Conservation (phyloP, 352 stramenopile genomes). For the Phytopythium helicoides region DNA sequence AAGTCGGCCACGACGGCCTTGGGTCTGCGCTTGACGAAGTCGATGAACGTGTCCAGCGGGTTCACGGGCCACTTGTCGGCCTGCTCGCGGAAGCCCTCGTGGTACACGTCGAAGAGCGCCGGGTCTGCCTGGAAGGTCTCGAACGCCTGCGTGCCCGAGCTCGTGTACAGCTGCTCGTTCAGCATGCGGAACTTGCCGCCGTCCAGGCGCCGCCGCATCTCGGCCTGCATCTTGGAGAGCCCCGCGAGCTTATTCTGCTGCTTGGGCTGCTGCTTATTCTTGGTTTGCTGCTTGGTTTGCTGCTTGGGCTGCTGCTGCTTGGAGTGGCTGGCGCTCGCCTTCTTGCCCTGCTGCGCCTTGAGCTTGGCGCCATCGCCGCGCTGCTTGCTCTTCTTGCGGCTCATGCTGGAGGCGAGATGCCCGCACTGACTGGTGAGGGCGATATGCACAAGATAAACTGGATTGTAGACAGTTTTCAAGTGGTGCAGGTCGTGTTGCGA, state of each 20-base stretch:
- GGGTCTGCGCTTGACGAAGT: constrained; percentile 86
- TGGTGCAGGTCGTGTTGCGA: too few species aligned
- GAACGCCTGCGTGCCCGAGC: constrained; percentile 88
- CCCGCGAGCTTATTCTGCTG: constrained; percentile 21
- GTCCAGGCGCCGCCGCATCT: constrained; percentile 89
- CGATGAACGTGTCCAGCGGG: constrained; percentile 96
- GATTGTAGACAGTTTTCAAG: too few species aligned
- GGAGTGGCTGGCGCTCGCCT: constrained; percentile 18
- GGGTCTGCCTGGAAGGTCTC: constrained; percentile 92
- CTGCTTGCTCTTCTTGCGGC: too few species aligned
- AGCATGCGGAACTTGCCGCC: constrained; percentile 97
- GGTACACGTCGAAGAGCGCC: constrained; percentile 97
- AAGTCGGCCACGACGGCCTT: constrained; percentile 95
- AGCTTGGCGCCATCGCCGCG: too few species aligned
- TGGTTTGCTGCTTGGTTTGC: too few species aligned
- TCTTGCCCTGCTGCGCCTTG: constrained; percentile 19
- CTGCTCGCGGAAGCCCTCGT: constrained; percentile 98
- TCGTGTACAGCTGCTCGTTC: constrained; percentile 99
- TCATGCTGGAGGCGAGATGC: too few species aligned
- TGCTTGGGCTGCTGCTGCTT: constrained; percentile 22
- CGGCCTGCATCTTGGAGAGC: constrained; percentile 62
- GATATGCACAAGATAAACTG: too few species aligned
- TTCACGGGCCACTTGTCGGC: constrained; percentile 96
- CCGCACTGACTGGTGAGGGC: too few species aligned
- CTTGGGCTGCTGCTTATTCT: too few species aligned